Evolutionary conservation across 31 red algal genomes (phyloP), one percentile per base, ranked within the genome.

Genomic region (Asparagopsis taxiformis): DNA sequence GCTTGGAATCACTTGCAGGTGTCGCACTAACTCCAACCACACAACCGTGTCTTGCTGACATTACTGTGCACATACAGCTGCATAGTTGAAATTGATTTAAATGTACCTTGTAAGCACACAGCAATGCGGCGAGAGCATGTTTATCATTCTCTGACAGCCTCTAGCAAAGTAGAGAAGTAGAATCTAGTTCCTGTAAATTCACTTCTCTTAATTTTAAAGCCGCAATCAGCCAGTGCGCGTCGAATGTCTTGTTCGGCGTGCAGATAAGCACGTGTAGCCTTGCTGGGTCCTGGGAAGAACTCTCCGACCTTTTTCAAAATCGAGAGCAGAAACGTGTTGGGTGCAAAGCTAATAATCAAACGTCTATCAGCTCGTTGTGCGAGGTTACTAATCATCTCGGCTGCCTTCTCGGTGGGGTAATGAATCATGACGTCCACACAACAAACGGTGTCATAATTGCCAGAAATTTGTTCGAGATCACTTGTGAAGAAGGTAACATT

Each of bases 361-460:
- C 88, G 80, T 24, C 69, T 58, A n/a, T 80, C 55, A 13, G 87
- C 65, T n/a, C 52, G 29, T 15, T 41, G 29, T 21, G 71, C 71
- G 35, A 97, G 75, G 17, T 87, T 70, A 41, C 35, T n/a, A 48
- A 97, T 80, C 93, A 97, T 97, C 29, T 85, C 65, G 8, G 62
- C 70, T 8, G 77, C 73, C 49, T 94, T 64, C 22, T 67, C 95
- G 13, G 70, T 75, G 20, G 95, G 91, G 39, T 98, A 98, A 60
- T 98, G 95, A 59, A 98, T 98, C 79, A 94, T 79, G 31, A 98
- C 95, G 72, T 98, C 95, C 16, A 98, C 76, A 72, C 95, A 98
- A 33, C 73, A 86, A 1, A 98, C 90, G 1, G 91, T 94, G 55
- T 98, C 86, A 60, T 88, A 93, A 4, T 22, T 36, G 31, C 84